Evolutionary conservation across 2,329 filamentous ascomycete species (phyloP).

Genomic region (Neofusicoccum parvum): DNA sequence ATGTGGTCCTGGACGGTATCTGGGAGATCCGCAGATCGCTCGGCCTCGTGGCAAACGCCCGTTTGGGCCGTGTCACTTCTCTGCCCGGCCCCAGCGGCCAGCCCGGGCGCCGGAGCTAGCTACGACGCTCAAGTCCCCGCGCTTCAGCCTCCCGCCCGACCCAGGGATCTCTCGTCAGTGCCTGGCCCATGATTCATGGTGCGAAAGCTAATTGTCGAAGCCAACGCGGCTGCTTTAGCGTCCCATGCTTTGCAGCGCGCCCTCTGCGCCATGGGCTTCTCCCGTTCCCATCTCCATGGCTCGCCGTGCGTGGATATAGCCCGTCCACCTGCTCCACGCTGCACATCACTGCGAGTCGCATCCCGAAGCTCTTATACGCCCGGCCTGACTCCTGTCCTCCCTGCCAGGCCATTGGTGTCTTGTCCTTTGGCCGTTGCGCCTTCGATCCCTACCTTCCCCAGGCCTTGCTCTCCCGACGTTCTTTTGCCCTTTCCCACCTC

Average conservation of each 20-base stretch:
- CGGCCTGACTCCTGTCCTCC: not conserved
- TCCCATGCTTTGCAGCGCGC: not conserved
- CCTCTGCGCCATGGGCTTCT: not conserved
- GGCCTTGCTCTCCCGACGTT: not conserved
- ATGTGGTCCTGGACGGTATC: not conserved
- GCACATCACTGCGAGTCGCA: slow-evolving; percentile 4
- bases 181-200: slow-evolving; percentile 9
- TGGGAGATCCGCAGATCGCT: slow-evolving; percentile 11
- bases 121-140: slow-evolving; percentile 11
- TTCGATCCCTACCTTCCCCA: not conserved
- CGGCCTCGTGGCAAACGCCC: slow-evolving; percentile 12
- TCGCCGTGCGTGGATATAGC: slow-evolving; percentile 10
- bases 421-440: not conserved
- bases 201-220: slow-evolving; percentile 1
- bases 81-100: not conserved
- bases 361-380: not conserved
- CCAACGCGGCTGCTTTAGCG: slow-evolving; percentile 16
- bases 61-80: not conserved
- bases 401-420: not conserved
- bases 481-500: not conserved
- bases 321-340: slow-evolving; percentile 1
- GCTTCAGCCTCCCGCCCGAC: slow-evolving; percentile 5
- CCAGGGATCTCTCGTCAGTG: not conserved
- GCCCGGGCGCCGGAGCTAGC: not conserved
- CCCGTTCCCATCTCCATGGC: not conserved